Conservation (phyloP, 768 basidiomycete genomes). For the Phylloporus sp. region DNA sequence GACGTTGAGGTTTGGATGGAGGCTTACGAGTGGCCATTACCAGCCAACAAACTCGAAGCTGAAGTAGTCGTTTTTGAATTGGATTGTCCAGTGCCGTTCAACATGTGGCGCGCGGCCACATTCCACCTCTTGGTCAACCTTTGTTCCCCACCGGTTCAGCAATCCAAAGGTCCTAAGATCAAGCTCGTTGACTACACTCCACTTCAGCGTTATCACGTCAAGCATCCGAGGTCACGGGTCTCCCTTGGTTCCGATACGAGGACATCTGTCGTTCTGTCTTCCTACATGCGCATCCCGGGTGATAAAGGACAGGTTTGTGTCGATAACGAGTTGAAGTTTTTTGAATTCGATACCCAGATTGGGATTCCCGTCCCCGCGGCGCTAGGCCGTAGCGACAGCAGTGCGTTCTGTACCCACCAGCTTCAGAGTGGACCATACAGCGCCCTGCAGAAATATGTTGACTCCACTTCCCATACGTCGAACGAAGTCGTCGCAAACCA, state of each 20-base stretch:
- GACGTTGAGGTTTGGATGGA: not conserved
- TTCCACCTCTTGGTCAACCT: constrained; percentile 33
- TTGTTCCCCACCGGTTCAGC: constrained; percentile 15
- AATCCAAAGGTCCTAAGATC: not conserved
- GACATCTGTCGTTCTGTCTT: constrained; percentile 29
- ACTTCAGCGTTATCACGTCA: not conserved
- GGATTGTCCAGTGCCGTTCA: not conserved
- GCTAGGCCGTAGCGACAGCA: constrained; percentile 13
- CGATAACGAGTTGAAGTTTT: constrained; percentile 31
- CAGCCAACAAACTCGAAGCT: constrained; percentile 17
- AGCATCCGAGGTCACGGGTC: constrained; percentile 23
- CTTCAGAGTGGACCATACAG: constrained; percentile 34
- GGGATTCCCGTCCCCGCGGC: constrained; percentile 10
- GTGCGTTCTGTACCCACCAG: constrained; percentile 26
- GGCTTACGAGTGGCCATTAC: constrained; percentile 46
- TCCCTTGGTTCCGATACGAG: constrained; percentile 35
- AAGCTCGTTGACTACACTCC: not conserved
- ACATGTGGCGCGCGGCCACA: constrained; percentile 1
- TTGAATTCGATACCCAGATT: constrained; percentile 23
- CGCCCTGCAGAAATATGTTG: constrained; percentile 35
- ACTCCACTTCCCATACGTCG: constrained; percentile 33
- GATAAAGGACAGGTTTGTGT: constrained; percentile 17
- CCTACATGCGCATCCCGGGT: constrained; percentile 26
- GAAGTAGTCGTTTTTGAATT: not conserved
- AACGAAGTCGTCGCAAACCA: constrained; percentile 45